These are phyloP conservation scores for Antitrichia curtipendula DNA, from an alignment of 225 moss, liverwort and hornwort species.

Conservation along the genomic window DNA sequence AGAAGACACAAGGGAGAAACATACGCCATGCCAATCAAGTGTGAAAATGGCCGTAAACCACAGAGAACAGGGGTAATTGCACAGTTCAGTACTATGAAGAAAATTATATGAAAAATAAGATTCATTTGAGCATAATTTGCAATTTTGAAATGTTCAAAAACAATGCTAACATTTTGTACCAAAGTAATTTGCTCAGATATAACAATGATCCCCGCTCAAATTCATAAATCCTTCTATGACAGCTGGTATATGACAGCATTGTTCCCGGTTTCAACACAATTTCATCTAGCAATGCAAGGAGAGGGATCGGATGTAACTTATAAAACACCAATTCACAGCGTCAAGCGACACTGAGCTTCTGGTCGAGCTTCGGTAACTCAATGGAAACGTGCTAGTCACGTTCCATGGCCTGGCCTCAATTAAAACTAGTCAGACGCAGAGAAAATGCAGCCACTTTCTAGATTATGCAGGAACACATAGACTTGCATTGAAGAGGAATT, in stretches of 20 bases:
- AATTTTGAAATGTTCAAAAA: not conserved
- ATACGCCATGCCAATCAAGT: no score
- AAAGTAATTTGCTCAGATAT: not conserved
- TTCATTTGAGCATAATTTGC: not conserved
- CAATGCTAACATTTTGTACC: not conserved
- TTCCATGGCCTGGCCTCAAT: not conserved
- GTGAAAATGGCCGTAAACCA: not conserved
- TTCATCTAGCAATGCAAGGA: not conserved
- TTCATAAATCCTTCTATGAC: not conserved
- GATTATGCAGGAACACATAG: not conserved
- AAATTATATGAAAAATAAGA: not conserved
- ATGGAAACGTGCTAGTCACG: not conserved
- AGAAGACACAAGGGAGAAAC: not conserved
- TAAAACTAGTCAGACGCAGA: not conserved
- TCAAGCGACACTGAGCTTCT: not conserved
- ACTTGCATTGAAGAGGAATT: not conserved
- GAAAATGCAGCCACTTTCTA: not conserved
- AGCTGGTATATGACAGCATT: not conserved
- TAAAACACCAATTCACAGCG: not conserved
- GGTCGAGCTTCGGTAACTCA: not conserved
- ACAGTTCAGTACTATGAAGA: not conserved
- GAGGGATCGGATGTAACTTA: not conserved
- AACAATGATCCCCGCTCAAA: not conserved
- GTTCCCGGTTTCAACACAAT: not conserved
- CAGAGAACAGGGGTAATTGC: not conserved